A percentile compares a stretch with the other conserved stretches of the same genome.
Conservation (phyloP, 768 basidiomycete genomes). For the Rhodotorula paludigena region DNA sequence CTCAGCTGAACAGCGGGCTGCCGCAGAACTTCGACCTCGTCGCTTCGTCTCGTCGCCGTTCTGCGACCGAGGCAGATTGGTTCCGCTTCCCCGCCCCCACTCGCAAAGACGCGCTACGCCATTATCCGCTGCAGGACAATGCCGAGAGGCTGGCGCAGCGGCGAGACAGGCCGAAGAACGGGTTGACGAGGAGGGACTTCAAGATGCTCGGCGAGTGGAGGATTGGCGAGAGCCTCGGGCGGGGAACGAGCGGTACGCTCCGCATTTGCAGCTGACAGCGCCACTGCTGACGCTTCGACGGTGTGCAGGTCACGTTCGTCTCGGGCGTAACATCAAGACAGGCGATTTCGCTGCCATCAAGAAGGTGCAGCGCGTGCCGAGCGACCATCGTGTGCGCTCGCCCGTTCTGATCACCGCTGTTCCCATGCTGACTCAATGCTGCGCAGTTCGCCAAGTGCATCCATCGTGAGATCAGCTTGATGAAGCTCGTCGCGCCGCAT, state of each 20-base stretch:
- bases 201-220: conserved; percentile 29
- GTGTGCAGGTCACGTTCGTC: conserved; percentile 71
- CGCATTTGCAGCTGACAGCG: background rate
- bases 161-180: no score
- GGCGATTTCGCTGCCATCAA: conserved; percentile 90
- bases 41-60: background rate
- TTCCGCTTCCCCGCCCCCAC: conserved; percentile 1
- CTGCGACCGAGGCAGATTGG: background rate
- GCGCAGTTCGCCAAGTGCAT: conserved; percentile 68
- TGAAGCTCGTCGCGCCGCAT: conserved; percentile 87
- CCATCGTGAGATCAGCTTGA: conserved; percentile 90
- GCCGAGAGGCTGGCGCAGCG: no score
- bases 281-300: background rate
- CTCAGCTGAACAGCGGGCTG: no score
- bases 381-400: conserved; percentile 30
- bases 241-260: conserved; percentile 25
- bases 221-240: conserved; percentile 16
- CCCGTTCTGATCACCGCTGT: conserved; percentile 47
- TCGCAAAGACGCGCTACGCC: background rate
- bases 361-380: conserved; percentile 68
- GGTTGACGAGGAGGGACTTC: background rate
- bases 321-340: conserved; percentile 80
- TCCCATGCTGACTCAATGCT: no score
- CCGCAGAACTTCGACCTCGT: no score
- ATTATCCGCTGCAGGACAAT: background rate